A percentile compares a stretch with the other conserved stretches of the same genome.
These are phyloP conservation scores for Kwoniella newhampshirensis DNA, from an alignment of 768 basidiomycete species.

Conservation along the genomic window DNA sequence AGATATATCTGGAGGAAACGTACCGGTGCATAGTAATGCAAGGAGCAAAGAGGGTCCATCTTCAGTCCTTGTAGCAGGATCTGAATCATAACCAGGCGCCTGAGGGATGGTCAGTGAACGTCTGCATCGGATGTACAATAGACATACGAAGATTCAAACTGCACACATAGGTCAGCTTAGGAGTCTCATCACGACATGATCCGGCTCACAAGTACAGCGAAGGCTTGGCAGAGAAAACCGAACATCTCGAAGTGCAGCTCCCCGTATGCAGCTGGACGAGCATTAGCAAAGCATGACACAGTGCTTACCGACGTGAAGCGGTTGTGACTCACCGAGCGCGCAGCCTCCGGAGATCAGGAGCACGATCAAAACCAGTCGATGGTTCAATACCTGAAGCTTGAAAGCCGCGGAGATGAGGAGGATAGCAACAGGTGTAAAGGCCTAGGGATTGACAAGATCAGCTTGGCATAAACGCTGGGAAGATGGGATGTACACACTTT, in stretches of 20 bases:
- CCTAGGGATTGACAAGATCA: constrained; percentile 58
- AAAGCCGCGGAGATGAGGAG: constrained; percentile 45
- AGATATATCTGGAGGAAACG: constrained; percentile 12
- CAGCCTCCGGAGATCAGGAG: constrained; percentile 81
- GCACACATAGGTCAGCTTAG: constrained; percentile 9
- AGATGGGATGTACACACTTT: constrained; percentile 59
- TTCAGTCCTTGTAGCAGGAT: constrained; percentile 90
- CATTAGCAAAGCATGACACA: not conserved
- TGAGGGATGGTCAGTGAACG: constrained; percentile 60
- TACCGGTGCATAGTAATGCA: constrained; percentile 92
- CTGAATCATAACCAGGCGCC: constrained; percentile 93
- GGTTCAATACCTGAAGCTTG: constrained; percentile 38
- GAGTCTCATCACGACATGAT: not conserved
- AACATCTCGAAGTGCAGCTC: constrained; percentile 80
- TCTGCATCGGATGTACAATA: not conserved
- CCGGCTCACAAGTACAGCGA: constrained; percentile 73
- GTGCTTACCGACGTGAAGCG: not conserved
- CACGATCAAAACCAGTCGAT: constrained; percentile 38
- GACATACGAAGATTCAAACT: constrained; percentile 43
- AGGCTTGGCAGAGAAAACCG: constrained; percentile 83
- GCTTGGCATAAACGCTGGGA: not conserved
- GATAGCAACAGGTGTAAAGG: constrained; percentile 61
- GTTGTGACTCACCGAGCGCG: constrained; percentile 35
- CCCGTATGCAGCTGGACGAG: constrained; percentile 74
- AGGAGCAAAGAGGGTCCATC: constrained; percentile 93